Conservation (phyloP, 495 filamentous ascomycete genomes). For the Aspergillus affinis region DNA sequence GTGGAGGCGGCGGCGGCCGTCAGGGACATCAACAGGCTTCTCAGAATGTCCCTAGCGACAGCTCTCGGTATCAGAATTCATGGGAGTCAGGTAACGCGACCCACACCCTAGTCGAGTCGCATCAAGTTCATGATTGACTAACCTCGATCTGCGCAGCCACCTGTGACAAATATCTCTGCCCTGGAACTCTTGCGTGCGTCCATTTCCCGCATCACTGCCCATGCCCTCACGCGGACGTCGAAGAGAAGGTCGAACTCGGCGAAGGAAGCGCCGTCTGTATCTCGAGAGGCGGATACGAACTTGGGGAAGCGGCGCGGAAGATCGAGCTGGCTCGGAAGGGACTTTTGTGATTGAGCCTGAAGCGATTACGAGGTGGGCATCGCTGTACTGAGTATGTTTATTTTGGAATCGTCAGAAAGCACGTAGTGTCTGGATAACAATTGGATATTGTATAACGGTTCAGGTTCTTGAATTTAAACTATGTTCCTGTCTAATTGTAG, state of each 20-base stretch:
- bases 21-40: slow-evolving; percentile 59
- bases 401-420: background rate
- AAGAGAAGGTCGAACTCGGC: slow-evolving; percentile 86
- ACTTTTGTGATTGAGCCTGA: slow-evolving; percentile 54
- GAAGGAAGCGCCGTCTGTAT: slow-evolving; percentile 80
- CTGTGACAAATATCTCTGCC: slow-evolving; percentile 90
- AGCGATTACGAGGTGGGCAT: background rate
- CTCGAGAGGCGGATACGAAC: slow-evolving; percentile 77
- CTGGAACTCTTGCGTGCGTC: slow-evolving; percentile 84
- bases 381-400: background rate
- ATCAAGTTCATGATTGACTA: background rate
- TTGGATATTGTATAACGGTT: background rate
- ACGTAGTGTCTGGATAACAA: background rate
- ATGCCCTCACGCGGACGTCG: slow-evolving; percentile 73
- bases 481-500: too few species aligned
- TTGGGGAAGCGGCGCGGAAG: slow-evolving; percentile 71
- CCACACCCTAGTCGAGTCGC: background rate
- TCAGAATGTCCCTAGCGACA: slow-evolving; percentile 79
- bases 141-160: slow-evolving; percentile 35
- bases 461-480: too few species aligned
- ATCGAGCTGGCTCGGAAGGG: slow-evolving; percentile 83
- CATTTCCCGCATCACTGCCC: slow-evolving; percentile 93
- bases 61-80: slow-evolving; percentile 68
- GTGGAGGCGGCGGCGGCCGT: slow-evolving; percentile 33
- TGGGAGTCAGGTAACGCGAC: slow-evolving; percentile 59